Percentiles rank a stretch among this genome's conserved stretches.
These are phyloP conservation scores for Ophiostoma tasmaniense DNA, from an alignment of 2,329 filamentous ascomycete species.

Conservation along the genomic window DNA sequence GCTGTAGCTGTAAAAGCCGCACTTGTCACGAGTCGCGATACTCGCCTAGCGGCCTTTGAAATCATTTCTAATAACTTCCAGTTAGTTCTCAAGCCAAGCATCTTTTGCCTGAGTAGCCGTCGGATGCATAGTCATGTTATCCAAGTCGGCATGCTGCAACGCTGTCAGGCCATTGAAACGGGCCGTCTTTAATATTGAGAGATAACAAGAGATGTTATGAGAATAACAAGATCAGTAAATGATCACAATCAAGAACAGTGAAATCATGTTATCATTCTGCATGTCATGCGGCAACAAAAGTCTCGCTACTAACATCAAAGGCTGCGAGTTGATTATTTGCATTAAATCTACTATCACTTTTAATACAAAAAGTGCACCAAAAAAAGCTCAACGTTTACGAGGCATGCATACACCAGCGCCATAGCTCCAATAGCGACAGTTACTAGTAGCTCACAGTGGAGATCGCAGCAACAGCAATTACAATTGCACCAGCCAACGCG, in stretches of 20 bases:
- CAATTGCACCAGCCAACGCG: background rate
- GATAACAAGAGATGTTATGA: no score
- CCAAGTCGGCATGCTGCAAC: background rate
- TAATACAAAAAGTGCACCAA: background rate
- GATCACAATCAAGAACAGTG: background rate
- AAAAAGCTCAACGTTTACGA: constrained; percentile 3
- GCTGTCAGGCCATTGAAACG: constrained; percentile 1
- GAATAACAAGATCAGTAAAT: background rate
- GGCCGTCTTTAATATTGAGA: background rate
- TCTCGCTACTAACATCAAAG: background rate
- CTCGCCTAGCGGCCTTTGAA: background rate
- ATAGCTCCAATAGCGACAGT: background rate
- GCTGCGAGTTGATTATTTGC: background rate
- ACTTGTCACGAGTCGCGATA: background rate
- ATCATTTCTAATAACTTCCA: background rate
- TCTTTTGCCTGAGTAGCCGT: background rate
- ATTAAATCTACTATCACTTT: background rate
- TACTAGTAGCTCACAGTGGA: background rate
- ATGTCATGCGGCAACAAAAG: background rate
- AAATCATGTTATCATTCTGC: background rate
- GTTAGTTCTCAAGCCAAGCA: background rate
- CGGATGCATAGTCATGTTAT: background rate
- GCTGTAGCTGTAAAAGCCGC: background rate
- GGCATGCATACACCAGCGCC: background rate
- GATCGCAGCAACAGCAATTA: background rate